Evolutionary conservation across 1,284 basidiomycete species (phyloP).

Genomic region (Ceratobasidium sp.): DNA sequence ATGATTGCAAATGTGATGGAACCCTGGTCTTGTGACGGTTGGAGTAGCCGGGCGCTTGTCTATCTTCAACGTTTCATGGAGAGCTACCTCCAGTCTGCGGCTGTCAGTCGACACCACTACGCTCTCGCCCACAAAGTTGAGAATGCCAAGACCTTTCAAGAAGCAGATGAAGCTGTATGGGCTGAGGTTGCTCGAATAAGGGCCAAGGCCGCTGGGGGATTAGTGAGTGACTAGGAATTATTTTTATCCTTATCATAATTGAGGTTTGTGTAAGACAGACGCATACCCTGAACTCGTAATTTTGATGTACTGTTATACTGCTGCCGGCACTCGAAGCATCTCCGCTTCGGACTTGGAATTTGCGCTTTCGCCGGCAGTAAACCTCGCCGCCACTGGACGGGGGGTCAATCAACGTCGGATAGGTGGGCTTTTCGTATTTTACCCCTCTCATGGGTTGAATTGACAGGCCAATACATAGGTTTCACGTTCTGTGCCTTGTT

Average conservation of each 20-base stretch:
- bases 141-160: constrained; percentile 66
- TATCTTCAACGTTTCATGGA: constrained; percentile 1
- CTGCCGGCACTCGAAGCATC: constrained; percentile 62
- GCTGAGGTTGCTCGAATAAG: constrained; percentile 70
- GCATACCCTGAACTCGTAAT: constrained; percentile 64
- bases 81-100: constrained; percentile 66
- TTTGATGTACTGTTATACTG: constrained; percentile 75
- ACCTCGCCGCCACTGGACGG: constrained; percentile 75
- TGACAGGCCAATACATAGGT: constrained; percentile 61
- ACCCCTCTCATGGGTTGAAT: not conserved
- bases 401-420: constrained; percentile 75
- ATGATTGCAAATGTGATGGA: no score
- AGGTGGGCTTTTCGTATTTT: constrained; percentile 62
- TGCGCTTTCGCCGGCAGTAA: constrained; percentile 78
- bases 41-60: constrained; percentile 26
- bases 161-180: constrained; percentile 70
- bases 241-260: not conserved
- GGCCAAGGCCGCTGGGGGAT: not conserved
- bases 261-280: constrained; percentile 52
- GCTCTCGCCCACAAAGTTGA: constrained; percentile 78
- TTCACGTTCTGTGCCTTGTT: constrained; percentile 80
- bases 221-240: constrained; percentile 11
- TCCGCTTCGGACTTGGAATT: constrained; percentile 68
- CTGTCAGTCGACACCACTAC: constrained; percentile 79
- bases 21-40: not conserved